Conservation (phyloP, 495 filamentous ascomycete species). For the Corynascus novoguineensis region DNA sequence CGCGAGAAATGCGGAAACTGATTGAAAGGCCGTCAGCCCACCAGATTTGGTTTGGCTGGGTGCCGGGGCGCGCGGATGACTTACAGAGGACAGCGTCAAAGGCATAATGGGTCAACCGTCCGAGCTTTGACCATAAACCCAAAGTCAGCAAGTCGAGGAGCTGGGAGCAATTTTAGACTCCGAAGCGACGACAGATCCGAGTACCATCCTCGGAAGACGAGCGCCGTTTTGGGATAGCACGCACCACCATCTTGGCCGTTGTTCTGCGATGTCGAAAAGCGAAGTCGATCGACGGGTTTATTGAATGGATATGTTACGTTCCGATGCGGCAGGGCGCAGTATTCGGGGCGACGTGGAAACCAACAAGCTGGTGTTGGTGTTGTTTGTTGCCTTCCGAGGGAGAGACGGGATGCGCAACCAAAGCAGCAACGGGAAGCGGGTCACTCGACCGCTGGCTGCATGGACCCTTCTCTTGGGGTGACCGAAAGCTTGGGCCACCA, state of each 20-base stretch:
- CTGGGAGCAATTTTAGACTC: constrained; percentile 40
- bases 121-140: constrained; percentile 69
- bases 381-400: constrained; percentile 5
- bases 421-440: constrained; percentile 7
- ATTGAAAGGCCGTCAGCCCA: constrained; percentile 23
- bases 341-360: constrained; percentile 5
- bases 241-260: constrained; percentile 41
- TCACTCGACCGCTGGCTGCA: constrained; percentile 3
- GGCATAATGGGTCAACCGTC: constrained; percentile 86
- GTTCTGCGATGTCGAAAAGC: background rate
- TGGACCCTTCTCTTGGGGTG: background rate
- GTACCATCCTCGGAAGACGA: constrained; percentile 5
- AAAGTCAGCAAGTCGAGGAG: constrained; percentile 58
- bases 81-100: constrained; percentile 91
- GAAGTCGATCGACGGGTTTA: background rate
- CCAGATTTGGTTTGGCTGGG: background rate
- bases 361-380: background rate
- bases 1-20: constrained; percentile 92
- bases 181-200: constrained; percentile 18
- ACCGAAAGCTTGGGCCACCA: constrained; percentile 8
- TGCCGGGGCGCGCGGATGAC: constrained; percentile 26
- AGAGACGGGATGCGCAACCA: background rate
- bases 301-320: background rate
- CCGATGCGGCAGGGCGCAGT: background rate
- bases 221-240: constrained; percentile 22